phyloP scores from a whole-genome alignment of 805 yeast genomes.

The Candida rishiriensis region DNA sequence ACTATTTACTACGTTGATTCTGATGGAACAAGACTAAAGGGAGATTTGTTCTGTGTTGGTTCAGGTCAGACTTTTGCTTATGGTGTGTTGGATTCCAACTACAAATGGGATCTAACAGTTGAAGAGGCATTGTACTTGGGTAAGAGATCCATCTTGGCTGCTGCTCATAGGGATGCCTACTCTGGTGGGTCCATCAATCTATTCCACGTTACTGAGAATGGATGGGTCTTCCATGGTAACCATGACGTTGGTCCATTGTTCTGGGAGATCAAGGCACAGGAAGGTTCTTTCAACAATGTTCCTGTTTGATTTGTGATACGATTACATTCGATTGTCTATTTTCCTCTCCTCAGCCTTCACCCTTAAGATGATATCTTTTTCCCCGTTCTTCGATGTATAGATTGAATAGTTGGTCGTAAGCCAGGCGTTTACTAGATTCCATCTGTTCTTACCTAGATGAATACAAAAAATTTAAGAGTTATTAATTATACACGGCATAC shows the following conservation, averaged over 20 bases:
- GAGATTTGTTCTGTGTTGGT: slow-evolving; percentile 95
- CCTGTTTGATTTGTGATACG: slow-evolving; percentile 36
- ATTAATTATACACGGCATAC: background rate
- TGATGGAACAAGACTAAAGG: slow-evolving; percentile 93
- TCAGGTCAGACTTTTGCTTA: slow-evolving; percentile 99
- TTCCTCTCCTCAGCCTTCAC: too few species aligned
- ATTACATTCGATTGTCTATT: too few species aligned
- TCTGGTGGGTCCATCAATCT: slow-evolving; percentile 96
- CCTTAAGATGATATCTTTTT: too few species aligned
- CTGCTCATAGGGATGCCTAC: slow-evolving; percentile 97
- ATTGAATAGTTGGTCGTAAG: too few species aligned
- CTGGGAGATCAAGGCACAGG: slow-evolving; percentile 87
- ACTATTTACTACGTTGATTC: slow-evolving; percentile 94
- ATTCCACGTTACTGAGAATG: slow-evolving; percentile 87
- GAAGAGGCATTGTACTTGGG: slow-evolving; percentile 95
- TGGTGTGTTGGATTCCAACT: slow-evolving; percentile 93
- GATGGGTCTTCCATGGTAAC: slow-evolving; percentile 96
- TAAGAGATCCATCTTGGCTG: slow-evolving; percentile 92
- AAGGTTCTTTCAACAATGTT: slow-evolving; percentile 85
- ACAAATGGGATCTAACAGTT: slow-evolving; percentile 84
- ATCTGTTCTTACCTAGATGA: too few species aligned
- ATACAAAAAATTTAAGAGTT: background rate
- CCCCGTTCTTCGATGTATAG: too few species aligned
- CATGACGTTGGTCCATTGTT: slow-evolving; percentile 85
- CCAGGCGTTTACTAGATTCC: too few species aligned